Base-by-base conservation (phyloP, 2,329 filamentous ascomycete species). In the Penicillium sp. region DNA sequence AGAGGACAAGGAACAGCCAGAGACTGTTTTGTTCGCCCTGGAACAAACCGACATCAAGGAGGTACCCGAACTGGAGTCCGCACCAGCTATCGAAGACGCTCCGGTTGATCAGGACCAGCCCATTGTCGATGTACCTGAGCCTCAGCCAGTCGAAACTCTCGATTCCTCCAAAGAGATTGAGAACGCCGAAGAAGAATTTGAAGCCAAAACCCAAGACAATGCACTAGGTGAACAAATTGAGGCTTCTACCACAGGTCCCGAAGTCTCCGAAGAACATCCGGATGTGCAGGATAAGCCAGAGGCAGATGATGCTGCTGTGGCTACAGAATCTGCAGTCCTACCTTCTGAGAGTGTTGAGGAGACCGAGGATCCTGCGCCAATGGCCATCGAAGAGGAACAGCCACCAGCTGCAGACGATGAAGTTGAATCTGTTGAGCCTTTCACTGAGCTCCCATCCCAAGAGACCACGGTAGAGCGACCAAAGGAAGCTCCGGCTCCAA, bases 1-100 rank as follows among this genome's bases (percentile, higher is more conserved):
- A 19, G 56, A 62, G 53, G 68, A 67, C 58, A 64, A 60, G 42
- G 61, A 63, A 8, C 57, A 63, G 43, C 29, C 44, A 21, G 60
- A 59, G 35, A 54, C 53, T 55, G 51, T 45, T n/a, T n/a, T 35
- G 26, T 19, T 39, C 23, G 45, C 25, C 21, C 23, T 44, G 10
- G 57, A 61, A 25, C 51, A 60, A 21, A 25, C 21, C 9, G 52
- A 56, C 27, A 44, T 49, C 46, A 48, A 58, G 27, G 37, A 39
- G 26, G 23, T 53, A 19, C 8, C 45, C 21, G 58, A 57, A n/a
- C 10, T 21, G 3, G 57, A 64, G 21, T 37, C 47, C 23, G 21
- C 46, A 39, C 27, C 50, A 51, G 37, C 26, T 43, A 25, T 26
- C 5, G 58, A 59, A 47, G 54, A 62, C 21, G 11, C 47, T 33